Percentiles rank a stretch among this genome's conserved stretches.
Conservation (phyloP, 2,329 filamentous ascomycete genomes). For the Cercospora citrullina region DNA sequence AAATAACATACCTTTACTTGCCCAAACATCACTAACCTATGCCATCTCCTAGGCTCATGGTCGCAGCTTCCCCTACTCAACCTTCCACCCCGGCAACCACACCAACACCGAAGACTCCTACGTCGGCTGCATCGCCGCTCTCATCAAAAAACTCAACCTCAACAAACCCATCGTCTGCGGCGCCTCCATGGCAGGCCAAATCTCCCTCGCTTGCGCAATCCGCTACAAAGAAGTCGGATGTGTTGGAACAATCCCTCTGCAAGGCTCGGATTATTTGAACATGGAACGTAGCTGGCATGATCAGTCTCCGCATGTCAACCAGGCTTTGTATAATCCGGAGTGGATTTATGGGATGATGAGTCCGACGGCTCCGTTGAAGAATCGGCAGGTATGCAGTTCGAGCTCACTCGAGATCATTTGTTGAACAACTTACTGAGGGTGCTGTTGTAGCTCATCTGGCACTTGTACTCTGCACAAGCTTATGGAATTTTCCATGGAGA, state of each 20-base stretch:
- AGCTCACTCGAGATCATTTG: too few species aligned
- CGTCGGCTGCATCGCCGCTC: constrained; percentile 48
- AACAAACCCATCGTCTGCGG: constrained; percentile 52
- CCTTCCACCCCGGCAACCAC: constrained; percentile 45
- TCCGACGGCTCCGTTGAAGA: constrained; percentile 47
- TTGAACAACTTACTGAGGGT: too few species aligned
- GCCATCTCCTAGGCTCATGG: constrained; percentile 43
- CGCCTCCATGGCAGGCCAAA: constrained; percentile 54
- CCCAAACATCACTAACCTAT: not conserved
- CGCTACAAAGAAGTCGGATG: constrained; percentile 50
- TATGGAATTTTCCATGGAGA: constrained; percentile 56
- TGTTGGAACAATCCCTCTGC: constrained; percentile 50
- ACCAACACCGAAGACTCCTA: constrained; percentile 52
- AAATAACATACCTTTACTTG: too few species aligned
- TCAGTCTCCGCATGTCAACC: constrained; percentile 50
- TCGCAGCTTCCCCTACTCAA: constrained; percentile 48
- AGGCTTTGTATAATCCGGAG: constrained; percentile 48
- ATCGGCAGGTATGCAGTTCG: constrained; percentile 38
- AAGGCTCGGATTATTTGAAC: constrained; percentile 47
- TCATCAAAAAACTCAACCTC: constrained; percentile 48
- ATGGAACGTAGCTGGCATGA: constrained; percentile 48
- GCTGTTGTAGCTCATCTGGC: constrained; percentile 55
- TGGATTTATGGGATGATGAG: constrained; percentile 55
- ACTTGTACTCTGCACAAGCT: constrained; percentile 51
- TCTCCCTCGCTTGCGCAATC: constrained; percentile 51